Base-by-base conservation (phyloP, 805 yeast genomes). In the Sungouiozyma ichnusensis region DNA sequence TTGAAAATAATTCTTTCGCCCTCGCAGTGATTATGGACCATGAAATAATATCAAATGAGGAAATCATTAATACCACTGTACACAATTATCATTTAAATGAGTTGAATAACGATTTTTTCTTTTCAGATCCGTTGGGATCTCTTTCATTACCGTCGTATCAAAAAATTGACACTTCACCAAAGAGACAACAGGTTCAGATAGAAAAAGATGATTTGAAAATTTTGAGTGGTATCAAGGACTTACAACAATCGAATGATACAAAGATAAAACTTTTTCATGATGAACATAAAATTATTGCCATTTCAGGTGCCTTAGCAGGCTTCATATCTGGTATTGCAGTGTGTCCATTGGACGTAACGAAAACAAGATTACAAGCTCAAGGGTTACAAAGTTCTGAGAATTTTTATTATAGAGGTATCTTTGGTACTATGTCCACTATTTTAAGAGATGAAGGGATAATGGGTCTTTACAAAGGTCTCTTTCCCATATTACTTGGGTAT, bases 281-380 rank as follows among this genome's bases (percentile, higher is more conserved):
- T 4, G 68, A 69, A 4, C 64, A 71, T 5, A 77, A 80, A 52
- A 71, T 86, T 31, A 77, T 83, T 13, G 92, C 97, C 5, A 52
- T 83, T 0, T 75, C 95, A 1, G 98, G 98, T 0, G 97, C 97
- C 1, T 62, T 86, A n/a, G 85, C 97, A 1, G 98, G 98, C 1
- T 82, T 92, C 50, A 56, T 85, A 6, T 79, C 97, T 0, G 97
- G 97, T 0, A 73, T 88, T 2, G 70, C 76, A 2, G 98, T 92
- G 5, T 92, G 97, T 62, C 98, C 98, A 0, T 65, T 92, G 29
- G 98, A 92, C 58, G 98, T 92, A 38, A 90, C 92, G 13, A 92
- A 92, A 62, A 92, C 98, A 4, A 67, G 95, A 52, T 70, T 88
- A 36, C 98, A 90, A 64, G 97, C 97, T 1, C 95, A 85, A 58